phyloP scores from a whole-genome alignment of 768 basidiomycete species.

The Infundibulicybe gibba region DNA sequence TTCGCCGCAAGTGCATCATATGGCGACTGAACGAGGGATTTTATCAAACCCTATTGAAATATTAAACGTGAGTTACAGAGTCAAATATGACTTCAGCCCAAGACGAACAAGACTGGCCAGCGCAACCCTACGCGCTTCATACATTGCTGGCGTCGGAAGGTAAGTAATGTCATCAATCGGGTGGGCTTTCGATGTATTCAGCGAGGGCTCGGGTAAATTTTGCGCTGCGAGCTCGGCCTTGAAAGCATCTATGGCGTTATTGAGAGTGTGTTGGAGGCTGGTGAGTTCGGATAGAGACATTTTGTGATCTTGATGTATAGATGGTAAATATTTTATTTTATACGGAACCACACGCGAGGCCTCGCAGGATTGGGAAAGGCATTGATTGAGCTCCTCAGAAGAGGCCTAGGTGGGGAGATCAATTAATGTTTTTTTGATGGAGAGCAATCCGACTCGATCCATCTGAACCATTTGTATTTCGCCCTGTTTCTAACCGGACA shows the following conservation, averaged over 20 bases:
- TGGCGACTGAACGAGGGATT: constrained; percentile 29
- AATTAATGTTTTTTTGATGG: too few species aligned
- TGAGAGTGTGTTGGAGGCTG: constrained; percentile 35
- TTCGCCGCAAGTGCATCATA: constrained; percentile 31
- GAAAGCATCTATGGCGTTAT: constrained; percentile 32
- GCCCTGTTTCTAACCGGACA: too few species aligned
- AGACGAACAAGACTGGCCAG: constrained; percentile 26
- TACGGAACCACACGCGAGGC: neutral
- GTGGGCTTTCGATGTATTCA: constrained; percentile 29
- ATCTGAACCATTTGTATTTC: too few species aligned
- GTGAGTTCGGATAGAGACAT: constrained; percentile 33
- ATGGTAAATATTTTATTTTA: neutral
- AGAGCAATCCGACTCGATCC: too few species aligned
- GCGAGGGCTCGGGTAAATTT: constrained; percentile 29
- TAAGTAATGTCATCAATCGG: constrained; percentile 32
- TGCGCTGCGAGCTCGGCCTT: constrained; percentile 32
- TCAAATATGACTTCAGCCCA: neutral
- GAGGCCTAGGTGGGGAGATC: too few species aligned
- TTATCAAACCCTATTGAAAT: constrained; percentile 27
- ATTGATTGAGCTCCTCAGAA: too few species aligned
- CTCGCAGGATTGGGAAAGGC: too few species aligned
- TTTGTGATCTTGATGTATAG: neutral
- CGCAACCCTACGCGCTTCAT: constrained; percentile 29
- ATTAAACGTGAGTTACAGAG: neutral
- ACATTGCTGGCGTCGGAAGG: constrained; percentile 31